Evolutionary conservation across 768 basidiomycete species (phyloP).

Genomic region (Russula foetens): DNA sequence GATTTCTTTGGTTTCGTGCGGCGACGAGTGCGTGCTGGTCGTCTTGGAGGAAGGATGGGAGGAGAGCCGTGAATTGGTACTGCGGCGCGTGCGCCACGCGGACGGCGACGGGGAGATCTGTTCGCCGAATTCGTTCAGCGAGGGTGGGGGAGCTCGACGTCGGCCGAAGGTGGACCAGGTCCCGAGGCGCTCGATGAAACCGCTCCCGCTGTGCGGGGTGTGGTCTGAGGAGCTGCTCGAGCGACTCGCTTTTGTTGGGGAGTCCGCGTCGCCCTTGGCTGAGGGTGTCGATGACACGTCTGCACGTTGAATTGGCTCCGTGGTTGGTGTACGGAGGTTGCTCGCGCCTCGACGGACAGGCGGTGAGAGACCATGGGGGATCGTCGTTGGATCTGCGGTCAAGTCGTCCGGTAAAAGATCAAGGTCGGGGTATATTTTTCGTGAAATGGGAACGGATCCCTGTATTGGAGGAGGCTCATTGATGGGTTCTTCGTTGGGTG

Average conservation of each 20-base stretch:
- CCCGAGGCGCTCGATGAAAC: constrained; percentile 17
- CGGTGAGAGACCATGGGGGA: constrained; percentile 8
- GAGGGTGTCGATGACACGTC: neutral
- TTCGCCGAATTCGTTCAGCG: constrained; percentile 18
- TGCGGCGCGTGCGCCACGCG: constrained; percentile 17
- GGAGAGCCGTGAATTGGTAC: constrained; percentile 18
- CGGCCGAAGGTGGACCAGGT: constrained; percentile 34
- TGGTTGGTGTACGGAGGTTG: neutral
- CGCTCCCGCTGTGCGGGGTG: neutral
- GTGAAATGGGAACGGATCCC: constrained; percentile 19
- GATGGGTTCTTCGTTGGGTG: neutral
- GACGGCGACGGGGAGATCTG: constrained; percentile 14
- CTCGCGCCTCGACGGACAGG: constrained; percentile 7
- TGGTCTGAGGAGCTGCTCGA: constrained; percentile 2
- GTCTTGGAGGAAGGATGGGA: constrained; percentile 20
- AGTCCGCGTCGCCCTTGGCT: neutral
- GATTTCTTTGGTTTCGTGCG: constrained; percentile 21
- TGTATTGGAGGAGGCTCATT: neutral
- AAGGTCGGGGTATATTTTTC: constrained; percentile 35
- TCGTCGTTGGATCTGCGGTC: neutral
- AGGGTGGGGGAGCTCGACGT: constrained; percentile 16
- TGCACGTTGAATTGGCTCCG: neutral
- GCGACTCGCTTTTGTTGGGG: constrained; percentile 1
- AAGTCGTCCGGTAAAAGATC: constrained; percentile 28
- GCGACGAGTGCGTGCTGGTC: constrained; percentile 27